Conservation (phyloP, 768 basidiomycete species). For the Mycena chlorophos region DNA sequence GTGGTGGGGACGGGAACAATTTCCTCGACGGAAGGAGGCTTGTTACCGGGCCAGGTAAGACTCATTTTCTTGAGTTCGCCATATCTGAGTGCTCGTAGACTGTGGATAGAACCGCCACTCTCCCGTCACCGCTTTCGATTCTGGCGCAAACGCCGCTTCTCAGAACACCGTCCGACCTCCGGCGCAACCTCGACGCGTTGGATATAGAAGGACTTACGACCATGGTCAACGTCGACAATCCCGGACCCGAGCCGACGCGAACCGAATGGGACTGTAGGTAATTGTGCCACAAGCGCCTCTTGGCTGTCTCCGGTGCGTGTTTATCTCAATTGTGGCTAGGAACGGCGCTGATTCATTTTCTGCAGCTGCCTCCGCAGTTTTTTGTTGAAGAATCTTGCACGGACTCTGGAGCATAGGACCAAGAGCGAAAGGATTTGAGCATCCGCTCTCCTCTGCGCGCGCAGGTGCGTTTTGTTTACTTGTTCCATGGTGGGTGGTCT, state of each 20-base stretch:
- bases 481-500: no score
- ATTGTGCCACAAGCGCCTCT: no score
- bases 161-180: conserved; percentile 54
- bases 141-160: conserved; percentile 56
- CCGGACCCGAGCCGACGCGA: conserved; percentile 52
- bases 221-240: conserved; percentile 39
- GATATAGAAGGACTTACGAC: conserved; percentile 81
- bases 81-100: neutral
- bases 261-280: conserved; percentile 70
- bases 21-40: conserved; percentile 64
- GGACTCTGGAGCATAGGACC: no score
- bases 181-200: conserved; percentile 74
- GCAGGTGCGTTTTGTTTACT: no score
- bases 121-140: conserved; percentile 43
- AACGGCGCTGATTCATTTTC: no score
- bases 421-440: no score
- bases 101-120: neutral
- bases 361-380: no score
- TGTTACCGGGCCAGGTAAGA: conserved; percentile 57
- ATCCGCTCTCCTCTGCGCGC: no score
- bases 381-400: no score
- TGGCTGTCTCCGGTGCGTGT: no score
- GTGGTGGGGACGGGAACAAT: no score
- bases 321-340: no score
- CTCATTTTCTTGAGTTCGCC: neutral